These are phyloP conservation scores for Oehlia diaphana DNA, from an alignment of 192 early-diverging fungal genomes.

Conservation along the genomic window DNA sequence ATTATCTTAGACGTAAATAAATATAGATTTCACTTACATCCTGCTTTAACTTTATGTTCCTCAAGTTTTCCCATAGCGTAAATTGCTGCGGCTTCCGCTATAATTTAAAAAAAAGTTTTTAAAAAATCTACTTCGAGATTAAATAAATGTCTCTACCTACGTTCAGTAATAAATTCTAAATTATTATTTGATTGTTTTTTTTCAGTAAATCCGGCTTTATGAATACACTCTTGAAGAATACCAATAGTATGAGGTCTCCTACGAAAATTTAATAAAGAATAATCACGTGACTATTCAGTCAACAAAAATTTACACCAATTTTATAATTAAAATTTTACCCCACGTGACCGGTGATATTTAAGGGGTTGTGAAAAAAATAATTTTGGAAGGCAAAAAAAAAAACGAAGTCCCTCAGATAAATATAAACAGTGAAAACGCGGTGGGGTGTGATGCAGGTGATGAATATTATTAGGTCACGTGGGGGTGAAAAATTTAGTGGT, in stretches of 20 bases:
- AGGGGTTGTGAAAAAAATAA: too few relatives aligned
- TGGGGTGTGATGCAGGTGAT: too few relatives aligned
- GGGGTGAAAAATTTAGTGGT: too few relatives aligned
- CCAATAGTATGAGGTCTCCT: neutral
- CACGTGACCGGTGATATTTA: too few relatives aligned
- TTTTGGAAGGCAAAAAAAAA: too few relatives aligned
- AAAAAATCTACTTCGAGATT: neutral
- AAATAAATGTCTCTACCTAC: neutral
- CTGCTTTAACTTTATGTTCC: constrained; percentile 41
- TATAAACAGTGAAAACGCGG: too few relatives aligned
- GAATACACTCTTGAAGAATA: constrained; percentile 3
- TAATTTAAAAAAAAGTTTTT: neutral
- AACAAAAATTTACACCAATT: too few relatives aligned
- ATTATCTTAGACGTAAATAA: too few relatives aligned
- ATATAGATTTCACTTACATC: neutral
- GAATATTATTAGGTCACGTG: too few relatives aligned
- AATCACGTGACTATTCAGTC: too few relatives aligned
- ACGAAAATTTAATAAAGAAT: neutral
- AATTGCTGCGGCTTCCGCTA: constrained; percentile 55
- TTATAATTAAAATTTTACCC: too few relatives aligned
- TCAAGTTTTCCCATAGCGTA: constrained; percentile 55
- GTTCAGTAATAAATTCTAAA: constrained; percentile 23
- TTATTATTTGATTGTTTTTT: neutral
- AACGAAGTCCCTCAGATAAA: too few relatives aligned
- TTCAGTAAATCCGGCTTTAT: neutral